Conservation (phyloP, 2,329 filamentous ascomycete species). For the Colletotrichum cereale region DNA sequence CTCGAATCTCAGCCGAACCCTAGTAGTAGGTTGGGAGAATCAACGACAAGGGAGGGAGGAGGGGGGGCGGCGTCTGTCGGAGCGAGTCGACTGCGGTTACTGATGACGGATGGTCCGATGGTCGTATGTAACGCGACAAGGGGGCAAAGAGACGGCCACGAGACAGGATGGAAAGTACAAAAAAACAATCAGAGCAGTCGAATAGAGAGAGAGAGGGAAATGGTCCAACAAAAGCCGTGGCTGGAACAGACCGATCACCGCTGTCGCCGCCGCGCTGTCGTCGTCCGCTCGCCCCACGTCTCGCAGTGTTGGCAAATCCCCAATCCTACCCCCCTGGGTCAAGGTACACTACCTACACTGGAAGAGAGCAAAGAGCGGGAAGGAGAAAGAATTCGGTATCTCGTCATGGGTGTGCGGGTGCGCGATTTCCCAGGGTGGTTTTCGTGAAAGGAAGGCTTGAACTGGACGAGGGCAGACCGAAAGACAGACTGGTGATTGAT, state of each 20-base stretch:
- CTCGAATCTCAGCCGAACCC: slow-evolving; percentile 3
- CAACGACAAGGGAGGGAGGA: slow-evolving; percentile 8
- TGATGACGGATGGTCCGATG: slow-evolving; percentile 5
- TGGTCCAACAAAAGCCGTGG: slow-evolving; percentile 17
- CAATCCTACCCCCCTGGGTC: neutral
- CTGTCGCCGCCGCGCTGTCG: neutral
- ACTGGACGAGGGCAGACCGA: slow-evolving; percentile 8
- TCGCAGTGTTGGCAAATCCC: neutral
- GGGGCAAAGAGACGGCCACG: slow-evolving; percentile 5
- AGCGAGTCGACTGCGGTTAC: neutral
- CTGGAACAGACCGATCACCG: slow-evolving; percentile 16
- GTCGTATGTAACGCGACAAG: slow-evolving; percentile 8
- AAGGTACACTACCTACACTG: neutral
- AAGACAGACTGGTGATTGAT: slow-evolving; percentile 23
- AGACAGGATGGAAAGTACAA: neutral
- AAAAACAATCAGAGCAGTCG: neutral
- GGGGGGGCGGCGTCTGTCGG: neutral
- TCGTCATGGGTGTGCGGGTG: slow-evolving; percentile 36
- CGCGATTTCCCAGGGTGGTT: slow-evolving; percentile 36
- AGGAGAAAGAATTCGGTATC: slow-evolving; percentile 21
- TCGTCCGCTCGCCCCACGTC: slow-evolving; percentile 20
- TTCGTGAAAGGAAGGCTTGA: slow-evolving; percentile 4
- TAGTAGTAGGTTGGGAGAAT: neutral
- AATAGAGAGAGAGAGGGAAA: neutral
- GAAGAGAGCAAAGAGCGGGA: slow-evolving; percentile 14